phyloP scores from a whole-genome alignment of 495 filamentous ascomycete species.

The Cercophora newfieldiana region DNA sequence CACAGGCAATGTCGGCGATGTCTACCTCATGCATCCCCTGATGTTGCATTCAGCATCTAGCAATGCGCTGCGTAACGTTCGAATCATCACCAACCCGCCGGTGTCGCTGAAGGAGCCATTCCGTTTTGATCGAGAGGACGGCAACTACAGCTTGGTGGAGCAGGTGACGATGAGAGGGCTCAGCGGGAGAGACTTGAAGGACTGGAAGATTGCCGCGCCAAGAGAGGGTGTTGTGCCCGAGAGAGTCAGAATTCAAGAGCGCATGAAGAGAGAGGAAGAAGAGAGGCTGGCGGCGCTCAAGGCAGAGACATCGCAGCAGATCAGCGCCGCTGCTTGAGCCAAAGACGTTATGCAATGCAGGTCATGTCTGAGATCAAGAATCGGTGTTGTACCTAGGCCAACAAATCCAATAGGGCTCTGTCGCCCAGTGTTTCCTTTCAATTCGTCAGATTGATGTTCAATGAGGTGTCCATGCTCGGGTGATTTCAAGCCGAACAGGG shows the following conservation, averaged over 20 bases:
- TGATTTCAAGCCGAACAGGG: neutral
- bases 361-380: neutral
- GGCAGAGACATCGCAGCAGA: slow-evolving; percentile 8
- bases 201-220: slow-evolving; percentile 61
- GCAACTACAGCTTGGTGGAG: slow-evolving; percentile 67
- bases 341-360: too few species aligned
- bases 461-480: neutral
- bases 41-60: slow-evolving; percentile 68
- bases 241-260: slow-evolving; percentile 46
- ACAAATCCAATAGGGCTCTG: too few species aligned
- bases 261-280: slow-evolving; percentile 51
- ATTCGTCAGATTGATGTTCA: neutral
- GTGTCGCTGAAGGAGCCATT: slow-evolving; percentile 65
- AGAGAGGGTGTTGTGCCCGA: slow-evolving; percentile 49
- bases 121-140: slow-evolving; percentile 61
- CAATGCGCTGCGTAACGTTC: slow-evolving; percentile 58
- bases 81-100: slow-evolving; percentile 74
- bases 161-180: slow-evolving; percentile 61
- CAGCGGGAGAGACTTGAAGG: slow-evolving; percentile 56
- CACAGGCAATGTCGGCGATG: slow-evolving; percentile 64
- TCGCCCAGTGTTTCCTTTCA: too few species aligned
- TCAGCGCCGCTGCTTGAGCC: slow-evolving; percentile 12
- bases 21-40: slow-evolving; percentile 70
- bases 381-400: too few species aligned
- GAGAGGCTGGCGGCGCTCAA: slow-evolving; percentile 37